These are phyloP conservation scores for Hypseocharis bilobata DNA, from an alignment of 441 rosid genomes.

Conservation along the genomic window DNA sequence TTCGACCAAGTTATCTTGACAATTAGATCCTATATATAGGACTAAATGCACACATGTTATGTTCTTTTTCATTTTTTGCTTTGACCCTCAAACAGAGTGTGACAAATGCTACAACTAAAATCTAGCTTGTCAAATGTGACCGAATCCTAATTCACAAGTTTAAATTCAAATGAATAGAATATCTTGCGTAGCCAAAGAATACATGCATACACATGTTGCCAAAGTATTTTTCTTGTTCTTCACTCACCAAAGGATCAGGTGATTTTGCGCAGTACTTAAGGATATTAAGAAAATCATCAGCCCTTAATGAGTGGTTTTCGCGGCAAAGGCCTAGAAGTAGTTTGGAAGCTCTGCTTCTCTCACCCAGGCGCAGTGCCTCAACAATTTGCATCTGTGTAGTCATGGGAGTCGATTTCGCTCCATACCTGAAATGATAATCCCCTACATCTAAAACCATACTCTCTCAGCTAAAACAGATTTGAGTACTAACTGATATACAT, in stretches of 20 bases:
- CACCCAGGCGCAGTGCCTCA: conserved; percentile 51
- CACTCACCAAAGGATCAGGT: conserved; percentile 73
- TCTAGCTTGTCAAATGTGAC: neutral
- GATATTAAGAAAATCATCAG: conserved; percentile 47
- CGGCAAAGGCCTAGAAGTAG: conserved; percentile 44
- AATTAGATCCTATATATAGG: neutral
- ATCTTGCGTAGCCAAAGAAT: neutral
- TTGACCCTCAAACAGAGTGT: neutral
- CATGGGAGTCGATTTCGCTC: conserved; percentile 27
- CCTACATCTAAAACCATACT: conserved; percentile 28
- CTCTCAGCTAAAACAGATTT: neutral
- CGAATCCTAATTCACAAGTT: conserved; percentile 1
- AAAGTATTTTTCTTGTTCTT: conserved; percentile 9
- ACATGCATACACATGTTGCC: conserved; percentile 5
- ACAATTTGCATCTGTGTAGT: conserved; percentile 44
- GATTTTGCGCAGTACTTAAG: conserved; percentile 55
- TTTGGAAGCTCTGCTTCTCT: conserved; percentile 56
- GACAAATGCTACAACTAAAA: neutral
- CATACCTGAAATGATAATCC: conserved; percentile 20
- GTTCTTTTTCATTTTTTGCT: neutral
- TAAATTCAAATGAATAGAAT: neutral
- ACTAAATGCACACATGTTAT: neutral
- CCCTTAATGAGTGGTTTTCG: conserved; percentile 27
- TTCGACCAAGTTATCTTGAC: neutral
- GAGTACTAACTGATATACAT: conserved; percentile 2